Evolutionary conservation across 2,329 filamentous ascomycete genomes (phyloP).

Genomic region (Ophiosphaerella herpotricha): DNA sequence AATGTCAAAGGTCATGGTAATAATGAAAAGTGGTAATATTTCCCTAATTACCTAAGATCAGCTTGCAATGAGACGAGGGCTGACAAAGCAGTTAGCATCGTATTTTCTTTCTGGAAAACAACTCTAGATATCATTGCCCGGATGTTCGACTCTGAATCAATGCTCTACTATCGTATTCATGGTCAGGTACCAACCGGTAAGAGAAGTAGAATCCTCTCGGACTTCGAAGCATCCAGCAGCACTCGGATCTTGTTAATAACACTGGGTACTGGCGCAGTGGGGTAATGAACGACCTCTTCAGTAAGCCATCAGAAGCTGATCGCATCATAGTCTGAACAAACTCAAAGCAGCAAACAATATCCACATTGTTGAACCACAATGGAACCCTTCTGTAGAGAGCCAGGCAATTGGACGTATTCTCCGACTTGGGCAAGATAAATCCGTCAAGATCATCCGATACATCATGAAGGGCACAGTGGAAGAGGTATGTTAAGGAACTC

Average conservation of each 20-base stretch:
- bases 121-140: slow-evolving; percentile 35
- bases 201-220: slow-evolving; percentile 7
- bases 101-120: slow-evolving; percentile 6
- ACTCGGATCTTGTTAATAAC: slow-evolving; percentile 19
- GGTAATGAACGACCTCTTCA: slow-evolving; percentile 14
- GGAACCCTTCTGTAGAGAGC: slow-evolving; percentile 35
- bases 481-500: slow-evolving; percentile 6
- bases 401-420: slow-evolving; percentile 31
- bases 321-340: background rate
- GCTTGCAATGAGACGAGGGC: too few relatives aligned
- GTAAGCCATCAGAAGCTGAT: too few relatives aligned
- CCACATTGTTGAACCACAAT: slow-evolving; percentile 36
- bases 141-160: slow-evolving; percentile 12
- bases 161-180: background rate
- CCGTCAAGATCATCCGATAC: slow-evolving; percentile 23
- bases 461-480: slow-evolving; percentile 33
- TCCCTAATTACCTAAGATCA: too few relatives aligned
- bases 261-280: slow-evolving; percentile 27
- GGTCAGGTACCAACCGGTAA: background rate
- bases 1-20: too few relatives aligned
- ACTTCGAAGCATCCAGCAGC: slow-evolving; percentile 2
- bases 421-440: slow-evolving; percentile 24
- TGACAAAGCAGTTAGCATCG: too few relatives aligned
- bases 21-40: too few relatives aligned
- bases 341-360: slow-evolving; percentile 14